phyloP scores from a whole-genome alignment of 345 rosid genomes.

The Pseudoturritis turrita region DNA sequence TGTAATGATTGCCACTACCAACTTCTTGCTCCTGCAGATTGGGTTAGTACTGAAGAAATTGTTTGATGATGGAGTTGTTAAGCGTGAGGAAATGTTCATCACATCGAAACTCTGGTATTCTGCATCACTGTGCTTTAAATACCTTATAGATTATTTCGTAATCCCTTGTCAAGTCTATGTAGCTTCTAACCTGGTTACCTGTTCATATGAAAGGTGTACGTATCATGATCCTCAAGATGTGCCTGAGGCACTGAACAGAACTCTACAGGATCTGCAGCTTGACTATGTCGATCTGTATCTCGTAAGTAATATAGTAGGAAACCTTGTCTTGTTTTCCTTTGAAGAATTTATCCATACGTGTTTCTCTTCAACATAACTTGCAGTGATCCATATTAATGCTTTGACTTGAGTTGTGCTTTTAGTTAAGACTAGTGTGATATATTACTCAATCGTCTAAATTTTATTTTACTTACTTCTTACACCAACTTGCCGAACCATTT shows the following conservation, averaged over 20 bases:
- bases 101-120: constrained; percentile 76
- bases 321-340: neutral
- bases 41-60: constrained; percentile 57
- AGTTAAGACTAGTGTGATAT: neutral
- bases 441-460: neutral
- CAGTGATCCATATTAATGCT: neutral
- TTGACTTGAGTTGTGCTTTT: neutral
- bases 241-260: constrained; percentile 47
- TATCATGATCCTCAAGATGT: constrained; percentile 71
- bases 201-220: constrained; percentile 39
- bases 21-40: constrained; percentile 35
- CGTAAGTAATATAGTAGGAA: constrained; percentile 35
- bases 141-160: neutral
- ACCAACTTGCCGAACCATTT: neutral
- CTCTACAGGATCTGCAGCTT: constrained; percentile 62
- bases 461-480: neutral
- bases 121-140: neutral
- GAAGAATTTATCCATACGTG: neutral
- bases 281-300: constrained; percentile 76
- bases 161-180: neutral
- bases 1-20: neutral
- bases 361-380: neutral
- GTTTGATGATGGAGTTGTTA: constrained; percentile 63
- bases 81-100: constrained; percentile 68
- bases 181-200: constrained; percentile 1